A percentile compares a stretch with the other conserved stretches of the same genome.
Conservation (phyloP, 139 green algal genomes). For the Desmodesmus armatus region DNA sequence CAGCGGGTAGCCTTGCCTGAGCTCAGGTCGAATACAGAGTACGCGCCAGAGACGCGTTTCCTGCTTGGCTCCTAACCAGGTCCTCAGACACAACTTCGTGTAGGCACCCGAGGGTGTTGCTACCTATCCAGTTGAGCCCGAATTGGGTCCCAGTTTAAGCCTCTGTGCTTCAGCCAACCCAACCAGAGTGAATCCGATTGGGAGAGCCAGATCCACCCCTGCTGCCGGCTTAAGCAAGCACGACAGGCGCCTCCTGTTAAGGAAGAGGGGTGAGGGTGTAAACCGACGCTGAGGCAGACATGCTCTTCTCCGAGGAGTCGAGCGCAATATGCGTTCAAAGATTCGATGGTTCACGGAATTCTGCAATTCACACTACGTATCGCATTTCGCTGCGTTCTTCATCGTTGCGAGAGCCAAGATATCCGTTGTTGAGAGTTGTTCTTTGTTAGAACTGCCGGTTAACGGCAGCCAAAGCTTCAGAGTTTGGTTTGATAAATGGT, state of each 20-base stretch:
- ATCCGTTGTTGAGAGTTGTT: constrained; percentile 93
- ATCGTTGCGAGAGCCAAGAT: constrained; percentile 92
- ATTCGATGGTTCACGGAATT: constrained; percentile 95
- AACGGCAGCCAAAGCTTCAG: constrained; percentile 43
- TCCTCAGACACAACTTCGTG: constrained; percentile 44
- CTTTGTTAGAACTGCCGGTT: constrained; percentile 54
- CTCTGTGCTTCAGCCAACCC: constrained; percentile 71
- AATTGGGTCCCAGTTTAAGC: constrained; percentile 54
- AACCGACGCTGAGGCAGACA: constrained; percentile 90
- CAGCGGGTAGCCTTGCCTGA: constrained; percentile 92
- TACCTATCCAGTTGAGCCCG: constrained; percentile 65
- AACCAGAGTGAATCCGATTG: constrained; percentile 17
- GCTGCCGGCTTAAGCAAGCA: not conserved
- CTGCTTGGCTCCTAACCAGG: constrained; percentile 49
- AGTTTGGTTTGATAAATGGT: constrained; percentile 48
- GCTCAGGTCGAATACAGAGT: constrained; percentile 79
- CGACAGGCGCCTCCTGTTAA: not conserved
- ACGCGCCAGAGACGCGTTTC: not conserved
- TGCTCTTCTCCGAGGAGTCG: constrained; percentile 84
- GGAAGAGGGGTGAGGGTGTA: constrained; percentile 59
- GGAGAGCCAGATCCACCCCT: constrained; percentile 62
- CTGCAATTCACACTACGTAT: constrained; percentile 97
- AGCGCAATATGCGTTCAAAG: constrained; percentile 95
- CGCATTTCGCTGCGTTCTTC: constrained; percentile 97
- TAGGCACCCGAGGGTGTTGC: constrained; percentile 19